Conservation (phyloP, 208 protist genomes). For the Leptomonas pyrrhocoris region DNA sequence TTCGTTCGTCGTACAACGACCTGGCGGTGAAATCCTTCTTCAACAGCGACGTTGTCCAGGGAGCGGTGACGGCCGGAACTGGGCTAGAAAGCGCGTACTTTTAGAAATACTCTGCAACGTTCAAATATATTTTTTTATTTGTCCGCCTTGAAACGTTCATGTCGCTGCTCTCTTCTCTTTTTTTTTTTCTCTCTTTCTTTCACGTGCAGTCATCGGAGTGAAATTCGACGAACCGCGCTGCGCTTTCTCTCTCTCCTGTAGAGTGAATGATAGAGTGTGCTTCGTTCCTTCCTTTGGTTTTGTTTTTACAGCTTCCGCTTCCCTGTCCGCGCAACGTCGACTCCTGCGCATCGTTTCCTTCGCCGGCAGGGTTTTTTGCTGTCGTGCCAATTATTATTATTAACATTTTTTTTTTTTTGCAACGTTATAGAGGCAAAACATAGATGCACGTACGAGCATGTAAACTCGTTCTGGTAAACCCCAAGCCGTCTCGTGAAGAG, state of each 20-base stretch:
- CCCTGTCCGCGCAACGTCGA: no score
- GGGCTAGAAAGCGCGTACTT: constrained; percentile 51
- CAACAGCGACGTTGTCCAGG: constrained; percentile 11
- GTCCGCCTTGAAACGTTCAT: background rate
- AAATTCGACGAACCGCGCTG: no score
- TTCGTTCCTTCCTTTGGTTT: background rate
- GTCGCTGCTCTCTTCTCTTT: background rate
- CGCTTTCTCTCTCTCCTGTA: no score
- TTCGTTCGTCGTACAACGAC: constrained; percentile 8
- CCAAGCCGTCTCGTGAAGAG: no score
- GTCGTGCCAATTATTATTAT: background rate
- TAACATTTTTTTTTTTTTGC: constrained; percentile 15
- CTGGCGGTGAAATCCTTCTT: constrained; percentile 54
- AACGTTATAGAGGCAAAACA: constrained; percentile 1
- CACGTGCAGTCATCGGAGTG: background rate
- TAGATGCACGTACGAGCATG: constrained; percentile 3
- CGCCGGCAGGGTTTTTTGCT: background rate
- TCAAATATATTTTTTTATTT: background rate
- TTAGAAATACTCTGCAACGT: constrained; percentile 21
- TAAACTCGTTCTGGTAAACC: background rate
- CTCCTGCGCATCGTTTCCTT: background rate
- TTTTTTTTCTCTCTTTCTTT: constrained; percentile 9
- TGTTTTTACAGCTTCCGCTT: background rate
- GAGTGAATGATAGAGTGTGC: no score
- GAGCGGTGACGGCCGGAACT: constrained; percentile 10